Conservation (phyloP, 2,329 filamentous ascomycete genomes). For the Neonectria sp. region DNA sequence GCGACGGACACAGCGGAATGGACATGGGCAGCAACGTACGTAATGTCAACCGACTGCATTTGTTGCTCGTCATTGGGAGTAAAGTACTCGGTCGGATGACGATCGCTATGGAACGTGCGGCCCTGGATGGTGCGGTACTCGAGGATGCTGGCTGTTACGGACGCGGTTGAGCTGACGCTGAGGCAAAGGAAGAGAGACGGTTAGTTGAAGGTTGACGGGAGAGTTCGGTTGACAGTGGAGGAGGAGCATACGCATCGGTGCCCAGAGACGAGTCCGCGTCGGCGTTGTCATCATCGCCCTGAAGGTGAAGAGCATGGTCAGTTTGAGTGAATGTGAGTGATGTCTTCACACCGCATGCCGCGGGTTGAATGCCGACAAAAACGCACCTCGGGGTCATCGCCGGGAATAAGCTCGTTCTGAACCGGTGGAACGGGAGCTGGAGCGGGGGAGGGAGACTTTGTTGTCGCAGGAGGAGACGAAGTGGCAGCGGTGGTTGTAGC, state of each 20-base stretch:
- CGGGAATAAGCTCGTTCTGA: conserved; percentile 41
- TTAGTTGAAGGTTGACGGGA: background rate
- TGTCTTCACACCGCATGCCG: conserved; percentile 5
- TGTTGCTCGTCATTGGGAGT: conserved; percentile 33
- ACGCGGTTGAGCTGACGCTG: conserved; percentile 28
- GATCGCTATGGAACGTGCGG: conserved; percentile 31
- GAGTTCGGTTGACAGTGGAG: background rate
- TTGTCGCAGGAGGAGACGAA: background rate
- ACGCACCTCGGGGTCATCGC: conserved; percentile 38
- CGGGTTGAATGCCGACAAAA: background rate
- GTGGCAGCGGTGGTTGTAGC: background rate
- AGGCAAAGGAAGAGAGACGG: background rate
- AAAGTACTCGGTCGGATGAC: conserved; percentile 34
- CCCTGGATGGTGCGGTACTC: conserved; percentile 34
- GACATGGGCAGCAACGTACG: conserved; percentile 12
- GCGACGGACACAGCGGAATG: background rate
- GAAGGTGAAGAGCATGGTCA: background rate
- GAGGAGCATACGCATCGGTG: conserved; percentile 38
- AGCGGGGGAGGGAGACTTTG: background rate
- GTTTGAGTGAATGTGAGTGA: background rate
- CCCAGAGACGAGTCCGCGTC: conserved; percentile 43
- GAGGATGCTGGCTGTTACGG: conserved; percentile 30
- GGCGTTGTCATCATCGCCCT: conserved; percentile 31
- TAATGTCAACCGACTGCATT: conserved; percentile 29
- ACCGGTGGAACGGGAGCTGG: conserved; percentile 26